phyloP scores from a whole-genome alignment of 106 monocot species.

The Acanthochlamys bracteata region DNA sequence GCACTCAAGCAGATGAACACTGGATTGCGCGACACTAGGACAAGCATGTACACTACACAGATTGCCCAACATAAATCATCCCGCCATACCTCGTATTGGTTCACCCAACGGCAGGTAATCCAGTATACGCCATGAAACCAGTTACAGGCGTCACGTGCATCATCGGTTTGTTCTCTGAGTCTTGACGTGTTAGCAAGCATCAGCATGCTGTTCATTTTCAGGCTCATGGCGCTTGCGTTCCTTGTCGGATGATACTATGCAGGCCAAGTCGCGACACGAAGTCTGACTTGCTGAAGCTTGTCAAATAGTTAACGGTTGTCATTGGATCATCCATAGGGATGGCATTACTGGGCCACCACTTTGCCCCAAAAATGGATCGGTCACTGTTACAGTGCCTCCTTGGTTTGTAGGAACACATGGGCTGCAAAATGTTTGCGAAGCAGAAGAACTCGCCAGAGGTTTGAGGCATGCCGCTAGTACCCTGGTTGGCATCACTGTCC shows the following conservation, averaged over 20 bases:
- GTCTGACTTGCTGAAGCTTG: conserved; percentile 15
- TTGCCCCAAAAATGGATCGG: conserved; percentile 35
- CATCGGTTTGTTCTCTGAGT: conserved; percentile 53
- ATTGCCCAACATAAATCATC: conserved; percentile 59
- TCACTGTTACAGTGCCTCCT: conserved; percentile 26
- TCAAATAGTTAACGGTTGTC: conserved; percentile 17
- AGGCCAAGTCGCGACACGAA: conserved; percentile 12
- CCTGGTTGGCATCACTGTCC: conserved; percentile 67
- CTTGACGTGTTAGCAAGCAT: conserved; percentile 46
- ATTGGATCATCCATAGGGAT: conserved; percentile 33
- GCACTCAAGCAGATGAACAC: conserved; percentile 94
- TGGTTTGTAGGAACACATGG: conserved; percentile 50
- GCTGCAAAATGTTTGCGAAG: conserved; percentile 30
- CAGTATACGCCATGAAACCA: conserved; percentile 40
- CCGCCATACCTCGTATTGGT: conserved; percentile 51
- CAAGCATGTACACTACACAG: conserved; percentile 52
- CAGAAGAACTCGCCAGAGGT: conserved; percentile 37
- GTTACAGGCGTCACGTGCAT: conserved; percentile 23
- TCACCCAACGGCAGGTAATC: conserved; percentile 51
- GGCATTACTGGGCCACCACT: conserved; percentile 46
- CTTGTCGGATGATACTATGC: conserved; percentile 50
- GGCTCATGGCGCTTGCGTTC: conserved; percentile 48
- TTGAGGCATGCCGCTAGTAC: conserved; percentile 73
- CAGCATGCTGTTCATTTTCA: conserved; percentile 67
- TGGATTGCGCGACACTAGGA: conserved; percentile 51